phyloP scores from a whole-genome alignment of 2,329 filamentous ascomycete species.

The Diplodia mutila region DNA sequence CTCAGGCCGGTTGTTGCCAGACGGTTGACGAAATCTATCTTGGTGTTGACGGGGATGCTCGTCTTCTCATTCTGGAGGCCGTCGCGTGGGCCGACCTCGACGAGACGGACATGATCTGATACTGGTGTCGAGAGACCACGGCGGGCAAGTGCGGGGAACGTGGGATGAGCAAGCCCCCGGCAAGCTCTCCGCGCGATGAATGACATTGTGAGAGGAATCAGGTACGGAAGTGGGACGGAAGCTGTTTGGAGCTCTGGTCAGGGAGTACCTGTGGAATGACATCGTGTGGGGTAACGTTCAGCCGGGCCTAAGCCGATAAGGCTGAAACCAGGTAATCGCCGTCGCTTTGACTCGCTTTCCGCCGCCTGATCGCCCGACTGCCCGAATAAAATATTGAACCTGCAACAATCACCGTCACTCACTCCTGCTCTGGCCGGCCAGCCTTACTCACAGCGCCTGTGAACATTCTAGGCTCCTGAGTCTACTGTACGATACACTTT shows the following conservation, averaged over 20 bases:
- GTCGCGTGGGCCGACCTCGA: constrained; percentile 64
- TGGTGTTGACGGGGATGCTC: constrained; percentile 70
- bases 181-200: neutral
- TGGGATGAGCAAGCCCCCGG: neutral
- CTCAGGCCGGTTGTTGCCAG: constrained; percentile 69
- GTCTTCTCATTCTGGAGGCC: constrained; percentile 85
- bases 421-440: too few relatives aligned
- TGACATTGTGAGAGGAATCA: neutral
- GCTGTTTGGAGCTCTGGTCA: constrained; percentile 6
- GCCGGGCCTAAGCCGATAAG: constrained; percentile 22
- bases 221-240: neutral
- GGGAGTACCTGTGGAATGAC: constrained; percentile 21
- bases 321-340: constrained; percentile 16
- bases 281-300: constrained; percentile 25
- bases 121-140: constrained; percentile 12
- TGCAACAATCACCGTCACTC: neutral
- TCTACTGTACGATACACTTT: neutral
- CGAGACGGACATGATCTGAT: constrained; percentile 58
- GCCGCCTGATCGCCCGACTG: constrained; percentile 9
- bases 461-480: neutral
- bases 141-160: neutral
- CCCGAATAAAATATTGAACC: constrained; percentile 2
- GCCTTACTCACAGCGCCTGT: neutral
- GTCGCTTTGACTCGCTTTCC: constrained; percentile 17
- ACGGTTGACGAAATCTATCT: constrained; percentile 74